These are phyloP conservation scores for Tulasnella sp. DNA, from an alignment of 768 basidiomycete species.

Conservation along the genomic window DNA sequence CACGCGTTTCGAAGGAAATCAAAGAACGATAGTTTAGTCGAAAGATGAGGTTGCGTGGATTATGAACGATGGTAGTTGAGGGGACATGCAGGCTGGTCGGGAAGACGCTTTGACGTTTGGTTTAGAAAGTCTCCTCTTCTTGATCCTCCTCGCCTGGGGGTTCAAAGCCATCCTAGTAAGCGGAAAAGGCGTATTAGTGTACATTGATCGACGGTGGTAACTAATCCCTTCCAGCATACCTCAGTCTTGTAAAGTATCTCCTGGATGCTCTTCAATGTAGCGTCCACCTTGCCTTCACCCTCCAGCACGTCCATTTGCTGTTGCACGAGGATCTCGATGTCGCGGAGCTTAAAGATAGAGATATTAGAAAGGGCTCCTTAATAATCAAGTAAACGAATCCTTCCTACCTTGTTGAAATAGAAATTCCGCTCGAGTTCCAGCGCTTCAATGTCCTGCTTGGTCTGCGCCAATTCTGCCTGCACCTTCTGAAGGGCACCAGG, in stretches of 20 bases:
- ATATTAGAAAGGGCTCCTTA: background rate
- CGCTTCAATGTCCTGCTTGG: slow-evolving; percentile 71
- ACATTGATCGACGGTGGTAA: background rate
- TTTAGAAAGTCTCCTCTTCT: slow-evolving; percentile 14
- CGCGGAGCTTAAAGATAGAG: slow-evolving; percentile 52
- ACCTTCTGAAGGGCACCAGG: slow-evolving; percentile 31
- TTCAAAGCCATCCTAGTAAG: slow-evolving; percentile 7
- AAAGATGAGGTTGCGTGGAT: background rate
- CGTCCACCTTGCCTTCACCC: slow-evolving; percentile 43
- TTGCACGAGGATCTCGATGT: slow-evolving; percentile 92
- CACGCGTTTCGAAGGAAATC: background rate
- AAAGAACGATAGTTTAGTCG: background rate
- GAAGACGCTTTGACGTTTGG: background rate
- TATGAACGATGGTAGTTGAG: background rate
- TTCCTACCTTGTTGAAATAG: slow-evolving; percentile 85
- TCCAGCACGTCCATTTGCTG: slow-evolving; percentile 57
- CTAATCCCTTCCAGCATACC: background rate
- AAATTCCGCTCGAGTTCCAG: slow-evolving; percentile 97
- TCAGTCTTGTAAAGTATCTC: slow-evolving; percentile 63
- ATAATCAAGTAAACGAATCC: slow-evolving; percentile 7
- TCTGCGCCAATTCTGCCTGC: slow-evolving; percentile 69
- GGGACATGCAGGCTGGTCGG: background rate
- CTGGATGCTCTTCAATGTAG: slow-evolving; percentile 66
- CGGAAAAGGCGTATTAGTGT: background rate
- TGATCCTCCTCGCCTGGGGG: background rate